Evolutionary conservation across 164 flowering plant genomes (phyloP), one percentile per base, ranked within the genome.

Genomic region (Malania oleifera): DNA sequence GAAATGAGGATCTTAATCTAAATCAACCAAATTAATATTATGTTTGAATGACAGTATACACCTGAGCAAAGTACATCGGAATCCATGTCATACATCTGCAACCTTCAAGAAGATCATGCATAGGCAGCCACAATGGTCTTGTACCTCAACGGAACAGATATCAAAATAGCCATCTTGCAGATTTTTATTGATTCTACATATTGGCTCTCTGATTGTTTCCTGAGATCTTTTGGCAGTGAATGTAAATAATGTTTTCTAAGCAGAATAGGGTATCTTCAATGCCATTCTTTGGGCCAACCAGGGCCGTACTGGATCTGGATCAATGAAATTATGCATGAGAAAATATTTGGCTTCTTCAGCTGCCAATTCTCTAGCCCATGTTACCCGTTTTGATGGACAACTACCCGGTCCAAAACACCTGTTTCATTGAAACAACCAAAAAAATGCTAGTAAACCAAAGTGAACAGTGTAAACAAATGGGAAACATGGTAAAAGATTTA

Each of bases 401-500:
- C 93, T 70, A 11, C 98, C 98, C 0, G 86, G 88, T 1, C 98
- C 98, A 59, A 62, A 79, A 72, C 98, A 92, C 81, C 98, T 92
- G 80, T 15, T 50, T 24, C 7, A 23, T 50, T 12, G n/a, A 2
- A 27, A 24, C 12, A 25, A 13, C n/a, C n/a, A 25, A 2, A 50
- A 5, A 45, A 45, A 7, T 20, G 6, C 49, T 45, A 6, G 11
- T 7, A 7, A 7, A 7, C 10, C 70, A 69, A 7, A 34, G 37
- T 13, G 11, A 49, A 25, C 1, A 26, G 1, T 29, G 13, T 7
- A 39, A 12, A 18, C 44, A 25, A 37, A 0, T 48, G 52, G 3
- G n/a, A n/a, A n/a, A n/a, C n/a, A n/a, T n/a, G n/a, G n/a, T n/a
- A n/a, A n/a, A n/a, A n/a, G n/a, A n/a, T n/a, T n/a, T n/a, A n/a